Base-by-base conservation (phyloP, 164 flowering plant genomes). In the Kalanchoe fedtschenkoi region DNA sequence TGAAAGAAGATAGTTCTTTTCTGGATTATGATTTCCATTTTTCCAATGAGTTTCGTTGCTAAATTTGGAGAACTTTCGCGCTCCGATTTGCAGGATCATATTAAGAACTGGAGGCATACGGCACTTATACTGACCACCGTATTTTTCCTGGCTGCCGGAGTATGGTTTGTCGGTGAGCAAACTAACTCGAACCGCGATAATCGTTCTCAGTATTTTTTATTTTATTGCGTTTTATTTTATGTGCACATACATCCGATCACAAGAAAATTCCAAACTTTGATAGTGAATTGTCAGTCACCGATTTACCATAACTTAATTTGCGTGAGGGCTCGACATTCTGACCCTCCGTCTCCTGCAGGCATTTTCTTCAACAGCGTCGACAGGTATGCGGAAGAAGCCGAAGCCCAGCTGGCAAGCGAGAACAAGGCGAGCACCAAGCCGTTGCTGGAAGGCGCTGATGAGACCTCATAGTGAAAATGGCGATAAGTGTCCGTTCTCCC, bases 101-200 rank as follows among this genome's bases (percentile, higher is more conserved):
- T 84, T 42, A 65, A 84, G 65, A 76, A 78, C 58, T 84, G 89
- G 89, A 78, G 89, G 72, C 60, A 39, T 39, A 80, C 86, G 0
- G 35, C 89, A 6, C 76, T 84, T 19, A 56, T 72, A 56, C 61
- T 84, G 58, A 78, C 89, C 6, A 74, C 86, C 16, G 24, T 84
- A 58, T 62, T 81, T 51, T 84, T 81, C 65, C 58, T 84, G 39
- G 86, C 89, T 22, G 56, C 56, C 21, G 56, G 56, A 51, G 26
- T 51, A 51, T 51, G 56, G 56, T 51, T 51, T 51, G 56, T 51
- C 0, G 56, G 56, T 51, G 28, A 51, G 56, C 15, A 24, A n/a
- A n/a, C n/a, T n/a, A n/a, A n/a, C n/a, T n/a, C n/a, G n/a, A n/a
- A n/a, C n/a, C n/a, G n/a, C n/a, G n/a, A n/a, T n/a, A n/a, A n/a